Conservation (phyloP, 2,329 filamentous ascomycete genomes). For the Cryphonectria japonica region DNA sequence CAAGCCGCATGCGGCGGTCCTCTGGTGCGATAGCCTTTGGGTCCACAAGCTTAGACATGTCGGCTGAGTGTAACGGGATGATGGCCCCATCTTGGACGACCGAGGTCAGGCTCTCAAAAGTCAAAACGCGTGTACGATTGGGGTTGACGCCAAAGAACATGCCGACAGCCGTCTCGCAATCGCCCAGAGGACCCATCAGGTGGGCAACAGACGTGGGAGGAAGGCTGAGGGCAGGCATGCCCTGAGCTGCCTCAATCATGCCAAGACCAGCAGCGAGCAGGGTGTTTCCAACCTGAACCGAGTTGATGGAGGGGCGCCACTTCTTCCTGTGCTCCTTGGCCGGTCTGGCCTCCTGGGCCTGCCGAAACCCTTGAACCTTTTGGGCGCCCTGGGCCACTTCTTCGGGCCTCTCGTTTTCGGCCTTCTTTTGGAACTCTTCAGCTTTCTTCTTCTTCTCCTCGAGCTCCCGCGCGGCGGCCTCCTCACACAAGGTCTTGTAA, state of each 20-base stretch:
- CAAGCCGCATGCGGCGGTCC: constrained; percentile 75
- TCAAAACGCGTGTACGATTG: constrained; percentile 78
- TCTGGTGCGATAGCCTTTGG: constrained; percentile 56
- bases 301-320: constrained; percentile 67
- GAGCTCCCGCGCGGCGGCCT: constrained; percentile 39
- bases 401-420: constrained; percentile 55
- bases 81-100: constrained; percentile 91
- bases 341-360: constrained; percentile 58
- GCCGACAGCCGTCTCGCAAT: constrained; percentile 79
- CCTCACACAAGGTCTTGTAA: constrained; percentile 63
- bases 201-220: constrained; percentile 74
- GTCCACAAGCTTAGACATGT: constrained; percentile 49
- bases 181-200: constrained; percentile 78
- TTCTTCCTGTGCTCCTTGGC: constrained; percentile 65
- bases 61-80: constrained; percentile 61
- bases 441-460: constrained; percentile 35
- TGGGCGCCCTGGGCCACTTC: constrained; percentile 68
- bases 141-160: constrained; percentile 92
- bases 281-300: constrained; percentile 59
- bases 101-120: constrained; percentile 84
- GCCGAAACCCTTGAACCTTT: constrained; percentile 64
- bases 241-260: constrained; percentile 66
- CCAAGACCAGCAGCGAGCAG: constrained; percentile 80
- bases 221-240: constrained; percentile 62
- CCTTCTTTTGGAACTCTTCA: constrained; percentile 19